phyloP scores from a whole-genome alignment of 352 stramenopile species.

The Globisporangium spinosum region DNA sequence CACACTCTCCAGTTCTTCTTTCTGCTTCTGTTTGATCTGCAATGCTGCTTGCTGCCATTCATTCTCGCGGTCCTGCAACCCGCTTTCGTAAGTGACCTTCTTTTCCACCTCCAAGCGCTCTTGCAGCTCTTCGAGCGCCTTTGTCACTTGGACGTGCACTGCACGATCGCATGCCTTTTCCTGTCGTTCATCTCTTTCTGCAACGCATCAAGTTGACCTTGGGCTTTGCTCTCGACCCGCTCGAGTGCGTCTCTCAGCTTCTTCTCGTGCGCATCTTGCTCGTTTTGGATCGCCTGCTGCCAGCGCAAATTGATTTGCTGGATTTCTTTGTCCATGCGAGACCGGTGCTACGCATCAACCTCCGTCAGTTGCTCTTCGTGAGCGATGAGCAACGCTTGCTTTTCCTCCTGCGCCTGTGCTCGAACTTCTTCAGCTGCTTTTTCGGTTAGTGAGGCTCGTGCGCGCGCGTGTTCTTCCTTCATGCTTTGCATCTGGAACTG shows the following conservation, averaged over 20 bases:
- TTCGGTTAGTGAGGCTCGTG: background rate
- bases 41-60: constrained; percentile 72
- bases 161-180: constrained; percentile 51
- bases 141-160: constrained; percentile 72
- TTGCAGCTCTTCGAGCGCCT: constrained; percentile 61
- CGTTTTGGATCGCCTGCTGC: constrained; percentile 30
- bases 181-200: constrained; percentile 65
- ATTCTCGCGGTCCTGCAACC: constrained; percentile 61
- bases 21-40: constrained; percentile 73
- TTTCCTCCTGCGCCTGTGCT: background rate
- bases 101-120: constrained; percentile 61
- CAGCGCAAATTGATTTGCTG: constrained; percentile 26
- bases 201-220: constrained; percentile 32
- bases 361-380: constrained; percentile 8
- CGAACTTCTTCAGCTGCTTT: constrained; percentile 5
- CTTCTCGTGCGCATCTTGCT: constrained; percentile 28
- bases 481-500: background rate
- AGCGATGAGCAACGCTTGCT: background rate
- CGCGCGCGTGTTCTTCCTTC: background rate
- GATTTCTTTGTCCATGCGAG: constrained; percentile 30
- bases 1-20: constrained; percentile 57
- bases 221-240: constrained; percentile 31
- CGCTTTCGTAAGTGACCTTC: constrained; percentile 52
- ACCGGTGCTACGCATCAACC: constrained; percentile 16
- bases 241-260: constrained; percentile 31